Conservation (phyloP, 306 rosid genomes). For the Carpinus fangiana region DNA sequence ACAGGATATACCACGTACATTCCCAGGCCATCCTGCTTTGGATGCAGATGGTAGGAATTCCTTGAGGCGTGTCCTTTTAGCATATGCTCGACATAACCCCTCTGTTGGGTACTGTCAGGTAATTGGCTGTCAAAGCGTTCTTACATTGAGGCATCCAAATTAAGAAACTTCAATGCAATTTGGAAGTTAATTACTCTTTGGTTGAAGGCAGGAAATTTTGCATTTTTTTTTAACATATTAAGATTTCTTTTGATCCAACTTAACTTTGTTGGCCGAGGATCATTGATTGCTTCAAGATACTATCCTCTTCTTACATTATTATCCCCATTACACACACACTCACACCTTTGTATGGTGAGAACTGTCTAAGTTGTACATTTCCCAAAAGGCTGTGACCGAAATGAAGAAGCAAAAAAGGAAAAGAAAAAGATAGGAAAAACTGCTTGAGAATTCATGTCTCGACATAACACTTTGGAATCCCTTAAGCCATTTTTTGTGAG, state of each 20-base stretch:
- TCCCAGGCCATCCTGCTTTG: constrained; percentile 98
- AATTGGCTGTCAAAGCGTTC: constrained; percentile 27
- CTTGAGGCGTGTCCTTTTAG: constrained; percentile 83
- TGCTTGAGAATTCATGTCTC: neutral
- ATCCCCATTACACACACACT: neutral
- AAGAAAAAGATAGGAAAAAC: neutral
- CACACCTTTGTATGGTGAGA: neutral
- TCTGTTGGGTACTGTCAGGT: constrained; percentile 97
- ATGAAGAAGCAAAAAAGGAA: neutral
- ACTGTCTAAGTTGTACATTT: neutral
- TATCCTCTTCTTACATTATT: neutral
- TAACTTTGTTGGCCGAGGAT: neutral
- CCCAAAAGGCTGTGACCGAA: neutral
- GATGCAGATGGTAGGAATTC: constrained; percentile 82
- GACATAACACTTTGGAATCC: neutral
- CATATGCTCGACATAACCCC: constrained; percentile 95
- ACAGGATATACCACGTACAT: constrained; percentile 96
- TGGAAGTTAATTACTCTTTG: neutral
- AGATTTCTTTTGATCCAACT: neutral
- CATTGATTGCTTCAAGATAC: neutral
- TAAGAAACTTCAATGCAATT: neutral
- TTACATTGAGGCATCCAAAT: neutral
- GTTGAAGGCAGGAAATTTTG: neutral
- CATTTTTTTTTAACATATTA: neutral
- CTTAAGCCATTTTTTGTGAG: neutral